These are phyloP conservation scores for Moricandia arvensis DNA, from an alignment of 345 rosid species.

Conservation along the genomic window DNA sequence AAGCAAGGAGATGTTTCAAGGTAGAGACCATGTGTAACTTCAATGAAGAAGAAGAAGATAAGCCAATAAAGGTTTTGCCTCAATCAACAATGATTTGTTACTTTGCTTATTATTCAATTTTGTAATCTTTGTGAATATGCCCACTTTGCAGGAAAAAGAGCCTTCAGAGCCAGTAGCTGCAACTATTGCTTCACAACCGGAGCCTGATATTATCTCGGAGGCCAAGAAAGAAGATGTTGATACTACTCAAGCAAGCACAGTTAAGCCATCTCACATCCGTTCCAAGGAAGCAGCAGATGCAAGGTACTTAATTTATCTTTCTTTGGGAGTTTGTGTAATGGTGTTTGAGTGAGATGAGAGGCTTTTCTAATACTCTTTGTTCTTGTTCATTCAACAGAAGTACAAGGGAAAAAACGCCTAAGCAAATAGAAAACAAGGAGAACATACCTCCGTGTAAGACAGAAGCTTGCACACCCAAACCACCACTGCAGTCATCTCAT, in stretches of 20 bases:
- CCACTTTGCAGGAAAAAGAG: conserved; percentile 27
- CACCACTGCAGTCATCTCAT: conserved; percentile 8
- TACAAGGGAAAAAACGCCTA: neutral
- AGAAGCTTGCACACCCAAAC: conserved; percentile 54
- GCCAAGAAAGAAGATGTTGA: conserved; percentile 6
- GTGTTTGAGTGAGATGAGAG: conserved; percentile 3
- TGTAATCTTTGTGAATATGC: conserved; percentile 5
- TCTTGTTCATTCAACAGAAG: conserved; percentile 19
- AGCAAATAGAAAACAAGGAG: conserved; percentile 40
- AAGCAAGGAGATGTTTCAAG: conserved; percentile 65
- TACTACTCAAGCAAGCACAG: neutral
- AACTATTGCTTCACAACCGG: neutral
- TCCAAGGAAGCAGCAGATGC: neutral
- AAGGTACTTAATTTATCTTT: neutral
- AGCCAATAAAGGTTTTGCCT: conserved; percentile 51
- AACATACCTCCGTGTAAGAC: conserved; percentile 38
- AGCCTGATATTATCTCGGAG: conserved; percentile 2
- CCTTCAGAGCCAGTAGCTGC: neutral
- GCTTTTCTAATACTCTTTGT: conserved; percentile 19
- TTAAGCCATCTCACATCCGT: neutral
- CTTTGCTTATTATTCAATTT: neutral
- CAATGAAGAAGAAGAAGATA: conserved; percentile 50
- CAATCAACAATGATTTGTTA: neutral
- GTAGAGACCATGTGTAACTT: conserved; percentile 76
- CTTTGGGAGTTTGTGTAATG: neutral